Conservation (phyloP, 495 filamentous ascomycete species). For the Bombardia bombarda region DNA sequence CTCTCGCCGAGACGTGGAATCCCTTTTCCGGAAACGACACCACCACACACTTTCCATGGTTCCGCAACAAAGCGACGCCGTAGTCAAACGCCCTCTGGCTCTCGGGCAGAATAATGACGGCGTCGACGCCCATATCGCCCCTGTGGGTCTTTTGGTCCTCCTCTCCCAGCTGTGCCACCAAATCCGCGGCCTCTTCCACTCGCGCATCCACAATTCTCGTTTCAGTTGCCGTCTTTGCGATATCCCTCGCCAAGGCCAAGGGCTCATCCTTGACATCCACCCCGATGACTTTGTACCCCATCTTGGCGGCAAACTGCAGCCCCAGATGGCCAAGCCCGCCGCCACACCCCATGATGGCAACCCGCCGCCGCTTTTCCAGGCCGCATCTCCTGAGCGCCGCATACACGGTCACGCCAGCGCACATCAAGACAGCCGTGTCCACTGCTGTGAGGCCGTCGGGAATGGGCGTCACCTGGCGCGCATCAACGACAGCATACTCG, state of each 20-base stretch:
- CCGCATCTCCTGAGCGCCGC: conserved; percentile 34
- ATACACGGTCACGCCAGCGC: conserved; percentile 48
- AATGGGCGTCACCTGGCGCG: conserved; percentile 18
- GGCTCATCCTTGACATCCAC: conserved; percentile 23
- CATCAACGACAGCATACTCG: conserved; percentile 19
- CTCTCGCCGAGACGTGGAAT: conserved; percentile 28
- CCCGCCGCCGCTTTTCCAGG: conserved; percentile 30
- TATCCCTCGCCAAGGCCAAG: conserved; percentile 8
- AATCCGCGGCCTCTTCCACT: conserved; percentile 1
- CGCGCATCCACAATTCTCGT: conserved; percentile 14
- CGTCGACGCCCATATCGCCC: conserved; percentile 31
- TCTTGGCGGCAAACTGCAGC: conserved; percentile 45
- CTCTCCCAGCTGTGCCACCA: conserved; percentile 12
- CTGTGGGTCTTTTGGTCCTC: conserved; percentile 25
- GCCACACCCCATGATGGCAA: conserved; percentile 43
- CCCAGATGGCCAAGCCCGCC: conserved; percentile 51
- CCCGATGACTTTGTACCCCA: conserved; percentile 47
- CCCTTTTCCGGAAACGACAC: conserved; percentile 31
- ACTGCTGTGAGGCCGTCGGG: conserved; percentile 25
- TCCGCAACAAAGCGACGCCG: conserved; percentile 28
- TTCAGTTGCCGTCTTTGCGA: neutral
- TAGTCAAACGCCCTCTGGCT: conserved; percentile 33
- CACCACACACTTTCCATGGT: conserved; percentile 31
- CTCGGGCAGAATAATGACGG: conserved; percentile 36
- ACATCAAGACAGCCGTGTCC: conserved; percentile 44